Percentiles rank a stretch among this genome's conserved stretches.
These are phyloP conservation scores for Coemansia sp. DNA, from an alignment of 192 early-diverging fungal genomes.

Conservation along the genomic window DNA sequence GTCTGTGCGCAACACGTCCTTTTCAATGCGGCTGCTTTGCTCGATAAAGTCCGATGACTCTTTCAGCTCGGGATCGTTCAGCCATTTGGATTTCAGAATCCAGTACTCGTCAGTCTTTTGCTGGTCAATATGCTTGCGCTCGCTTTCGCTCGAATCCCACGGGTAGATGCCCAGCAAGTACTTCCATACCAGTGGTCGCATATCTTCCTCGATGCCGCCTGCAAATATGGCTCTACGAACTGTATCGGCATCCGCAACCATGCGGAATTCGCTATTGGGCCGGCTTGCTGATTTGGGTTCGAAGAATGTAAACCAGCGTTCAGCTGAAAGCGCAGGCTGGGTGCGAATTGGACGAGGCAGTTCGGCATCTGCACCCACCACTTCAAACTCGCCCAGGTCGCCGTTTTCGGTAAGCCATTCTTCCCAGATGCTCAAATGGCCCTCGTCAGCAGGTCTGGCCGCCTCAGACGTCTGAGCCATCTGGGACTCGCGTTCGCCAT, in stretches of 20 bases:
- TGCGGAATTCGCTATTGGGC: slow-evolving; percentile 28
- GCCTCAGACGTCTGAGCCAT: slow-evolving; percentile 10
- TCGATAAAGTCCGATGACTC: slow-evolving; percentile 62
- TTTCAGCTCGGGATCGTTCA: slow-evolving; percentile 58
- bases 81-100: slow-evolving; percentile 65
- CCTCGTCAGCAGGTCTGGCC: not conserved
- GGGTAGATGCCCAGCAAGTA: slow-evolving; percentile 82
- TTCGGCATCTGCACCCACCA: slow-evolving; percentile 34
- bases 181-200: slow-evolving; percentile 85
- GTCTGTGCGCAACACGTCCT: slow-evolving; percentile 97
- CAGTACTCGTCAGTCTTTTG: slow-evolving; percentile 61
- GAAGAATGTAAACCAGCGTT: slow-evolving; percentile 73
- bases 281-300: slow-evolving; percentile 32
- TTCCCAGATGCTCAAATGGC: slow-evolving; percentile 49
- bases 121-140: slow-evolving; percentile 64
- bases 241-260: slow-evolving; percentile 53
- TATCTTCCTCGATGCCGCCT: slow-evolving; percentile 75
- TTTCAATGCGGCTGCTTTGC: slow-evolving; percentile 80
- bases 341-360: slow-evolving; percentile 48
- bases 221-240: slow-evolving; percentile 64
- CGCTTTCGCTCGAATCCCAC: slow-evolving; percentile 73
- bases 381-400: slow-evolving; percentile 47
- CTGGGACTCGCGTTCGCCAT: slow-evolving; percentile 41
- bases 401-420: slow-evolving; percentile 50
- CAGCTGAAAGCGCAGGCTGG: slow-evolving; percentile 55